Evolutionary conservation across 2,329 filamentous ascomycete genomes (phyloP).

Genomic region (Diaporthe sp.): DNA sequence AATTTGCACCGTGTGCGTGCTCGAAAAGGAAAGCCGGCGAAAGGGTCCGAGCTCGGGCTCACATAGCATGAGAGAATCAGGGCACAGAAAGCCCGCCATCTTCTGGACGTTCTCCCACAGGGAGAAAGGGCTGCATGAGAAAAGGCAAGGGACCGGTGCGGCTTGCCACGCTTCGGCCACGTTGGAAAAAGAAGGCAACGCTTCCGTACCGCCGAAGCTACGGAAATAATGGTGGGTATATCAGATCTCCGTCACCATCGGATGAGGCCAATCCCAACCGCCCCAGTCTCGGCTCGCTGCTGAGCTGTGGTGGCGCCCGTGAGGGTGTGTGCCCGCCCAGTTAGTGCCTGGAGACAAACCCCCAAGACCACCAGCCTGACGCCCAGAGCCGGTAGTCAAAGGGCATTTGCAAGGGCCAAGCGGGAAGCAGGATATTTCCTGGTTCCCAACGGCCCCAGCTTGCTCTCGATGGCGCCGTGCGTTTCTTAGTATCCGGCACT

Average conservation of each 20-base stretch:
- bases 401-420: slow-evolving; percentile 5
- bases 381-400: slow-evolving; percentile 2
- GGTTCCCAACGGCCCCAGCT: slow-evolving; percentile 10
- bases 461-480: background rate
- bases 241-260: slow-evolving; percentile 2
- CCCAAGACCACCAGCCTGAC: background rate
- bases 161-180: slow-evolving; percentile 23
- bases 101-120: slow-evolving; percentile 8
- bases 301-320: background rate
- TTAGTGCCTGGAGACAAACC: background rate
- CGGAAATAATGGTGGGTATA: slow-evolving; percentile 31
- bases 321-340: background rate
- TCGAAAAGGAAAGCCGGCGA: slow-evolving; percentile 28
- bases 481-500: slow-evolving; percentile 20
- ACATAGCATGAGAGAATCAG: background rate
- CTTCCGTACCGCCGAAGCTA: slow-evolving; percentile 11
- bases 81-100: background rate
- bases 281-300: background rate
- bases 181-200: slow-evolving; percentile 1
- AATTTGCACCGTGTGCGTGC: background rate
- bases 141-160: background rate
- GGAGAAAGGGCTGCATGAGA: background rate
- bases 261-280: slow-evolving; percentile 5
- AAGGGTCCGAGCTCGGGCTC: slow-evolving; percentile 4
- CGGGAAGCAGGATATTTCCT: slow-evolving; percentile 5